Evolutionary conservation across 768 basidiomycete species (phyloP).

Genomic region (Myochromella boudieri): DNA sequence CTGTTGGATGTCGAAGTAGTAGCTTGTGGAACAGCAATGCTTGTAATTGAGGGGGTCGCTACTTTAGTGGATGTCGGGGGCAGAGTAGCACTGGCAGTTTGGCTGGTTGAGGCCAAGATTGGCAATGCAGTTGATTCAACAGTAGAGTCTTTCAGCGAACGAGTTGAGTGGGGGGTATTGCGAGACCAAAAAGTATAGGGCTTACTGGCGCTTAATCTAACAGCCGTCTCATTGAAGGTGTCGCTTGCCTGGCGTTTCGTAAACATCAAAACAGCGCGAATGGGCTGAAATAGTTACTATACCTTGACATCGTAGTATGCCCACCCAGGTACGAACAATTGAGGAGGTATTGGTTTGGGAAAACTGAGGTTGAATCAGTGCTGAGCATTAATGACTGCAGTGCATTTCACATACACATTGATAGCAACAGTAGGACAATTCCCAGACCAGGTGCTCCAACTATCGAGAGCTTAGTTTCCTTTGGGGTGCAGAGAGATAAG

Average conservation of each 20-base stretch:
- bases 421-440: constrained; percentile 44
- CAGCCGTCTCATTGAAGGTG: constrained; percentile 39
- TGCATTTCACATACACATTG: constrained; percentile 20
- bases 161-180: constrained; percentile 5
- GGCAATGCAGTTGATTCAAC: constrained; percentile 43
- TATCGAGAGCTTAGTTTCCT: constrained; percentile 18
- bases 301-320: constrained; percentile 57
- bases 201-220: constrained; percentile 35
- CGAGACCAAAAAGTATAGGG: neutral
- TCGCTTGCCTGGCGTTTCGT: constrained; percentile 28
- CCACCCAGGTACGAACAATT: constrained; percentile 58
- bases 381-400: no score
- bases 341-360: constrained; percentile 45
- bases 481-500: constrained; percentile 7
- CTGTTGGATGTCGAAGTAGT: constrained; percentile 13
- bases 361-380: constrained; percentile 31
- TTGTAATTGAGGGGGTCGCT: constrained; percentile 2
- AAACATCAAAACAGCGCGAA: neutral
- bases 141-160: constrained; percentile 28
- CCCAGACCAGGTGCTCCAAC: constrained; percentile 52
- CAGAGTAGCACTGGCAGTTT: constrained; percentile 15
- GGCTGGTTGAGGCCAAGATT: constrained; percentile 21
- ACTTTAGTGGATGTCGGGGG: constrained; percentile 1
- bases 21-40: constrained; percentile 15
- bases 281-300: neutral